phyloP scores from a whole-genome alignment of 176 grass and related monocot species.

The Aegilops speltoides region DNA sequence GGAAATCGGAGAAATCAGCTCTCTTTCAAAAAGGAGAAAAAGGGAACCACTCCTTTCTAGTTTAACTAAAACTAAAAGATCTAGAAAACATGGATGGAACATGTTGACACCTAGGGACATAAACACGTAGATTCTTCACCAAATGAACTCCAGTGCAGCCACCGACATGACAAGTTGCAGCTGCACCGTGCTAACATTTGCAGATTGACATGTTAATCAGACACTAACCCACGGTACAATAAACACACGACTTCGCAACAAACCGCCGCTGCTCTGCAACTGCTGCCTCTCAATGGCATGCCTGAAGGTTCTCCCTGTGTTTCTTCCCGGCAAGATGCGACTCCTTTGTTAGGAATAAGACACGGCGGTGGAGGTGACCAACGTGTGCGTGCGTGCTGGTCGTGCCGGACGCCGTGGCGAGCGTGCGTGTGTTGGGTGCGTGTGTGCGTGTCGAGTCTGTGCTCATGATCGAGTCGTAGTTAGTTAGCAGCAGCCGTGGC shows the following conservation, averaged over 20 bases:
- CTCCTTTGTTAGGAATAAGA: neutral
- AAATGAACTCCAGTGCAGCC: no score
- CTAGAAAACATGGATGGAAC: neutral
- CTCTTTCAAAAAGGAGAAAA: neutral
- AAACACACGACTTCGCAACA: neutral
- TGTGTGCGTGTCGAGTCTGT: no score
- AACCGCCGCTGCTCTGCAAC: neutral
- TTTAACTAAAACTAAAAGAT: neutral
- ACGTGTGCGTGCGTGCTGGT: no score
- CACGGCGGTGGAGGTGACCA: no score
- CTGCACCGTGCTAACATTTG: neutral
- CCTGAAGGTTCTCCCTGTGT: neutral
- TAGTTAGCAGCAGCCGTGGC: no score
- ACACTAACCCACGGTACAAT: neutral
- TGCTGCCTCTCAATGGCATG: neutral
- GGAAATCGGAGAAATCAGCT: neutral
- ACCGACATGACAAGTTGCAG: neutral
- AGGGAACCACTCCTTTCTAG: neutral
- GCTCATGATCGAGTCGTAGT: no score
- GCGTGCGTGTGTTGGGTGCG: no score
- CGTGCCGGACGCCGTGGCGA: no score
- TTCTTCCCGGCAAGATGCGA: constrained; percentile 11
- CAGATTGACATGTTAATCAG: neutral
- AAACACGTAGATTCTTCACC: no score
- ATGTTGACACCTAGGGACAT: neutral